A percentile compares a stretch with the other conserved stretches of the same genome.
Evolutionary conservation across 768 basidiomycete genomes (phyloP).

Genomic region (Pholiota molesta): DNA sequence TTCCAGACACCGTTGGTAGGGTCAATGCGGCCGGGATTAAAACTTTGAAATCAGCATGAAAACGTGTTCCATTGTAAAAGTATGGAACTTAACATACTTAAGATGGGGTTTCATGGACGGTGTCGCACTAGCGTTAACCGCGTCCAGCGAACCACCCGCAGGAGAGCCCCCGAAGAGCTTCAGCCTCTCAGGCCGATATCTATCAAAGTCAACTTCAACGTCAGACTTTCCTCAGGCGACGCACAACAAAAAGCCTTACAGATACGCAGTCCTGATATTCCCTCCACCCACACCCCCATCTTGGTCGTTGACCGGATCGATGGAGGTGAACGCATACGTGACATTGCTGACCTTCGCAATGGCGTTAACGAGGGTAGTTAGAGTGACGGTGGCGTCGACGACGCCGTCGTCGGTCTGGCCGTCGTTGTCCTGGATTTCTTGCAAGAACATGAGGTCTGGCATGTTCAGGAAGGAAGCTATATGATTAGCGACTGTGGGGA

Average conservation of each 20-base stretch:
- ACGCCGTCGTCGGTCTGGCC: constrained; percentile 57
- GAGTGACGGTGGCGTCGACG: constrained; percentile 55
- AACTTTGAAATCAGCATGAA: constrained; percentile 33
- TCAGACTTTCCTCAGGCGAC: background rate
- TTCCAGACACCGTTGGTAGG: constrained; percentile 59
- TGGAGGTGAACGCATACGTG: constrained; percentile 50
- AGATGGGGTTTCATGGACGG: constrained; percentile 37
- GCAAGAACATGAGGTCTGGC: constrained; percentile 64
- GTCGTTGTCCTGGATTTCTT: constrained; percentile 68
- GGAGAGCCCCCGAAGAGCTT: constrained; percentile 46
- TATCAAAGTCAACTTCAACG: constrained; percentile 7
- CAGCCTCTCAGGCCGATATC: constrained; percentile 54
- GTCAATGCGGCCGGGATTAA: constrained; percentile 66
- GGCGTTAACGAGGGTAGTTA: constrained; percentile 50
- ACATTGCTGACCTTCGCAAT: constrained; percentile 47
- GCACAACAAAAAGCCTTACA: constrained; percentile 36
- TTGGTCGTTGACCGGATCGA: constrained; percentile 53
- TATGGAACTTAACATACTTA: constrained; percentile 35
- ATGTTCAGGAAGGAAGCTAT: constrained; percentile 51
- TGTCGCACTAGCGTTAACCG: constrained; percentile 37
- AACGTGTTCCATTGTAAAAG: no score
- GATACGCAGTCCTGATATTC: constrained; percentile 62
- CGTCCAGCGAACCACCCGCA: constrained; percentile 50
- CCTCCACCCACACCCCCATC: constrained; percentile 69
- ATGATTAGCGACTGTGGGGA: constrained; percentile 52